These are phyloP conservation scores for Capsella bursapastoris DNA, from an alignment of 345 rosid genomes.

Conservation along the genomic window DNA sequence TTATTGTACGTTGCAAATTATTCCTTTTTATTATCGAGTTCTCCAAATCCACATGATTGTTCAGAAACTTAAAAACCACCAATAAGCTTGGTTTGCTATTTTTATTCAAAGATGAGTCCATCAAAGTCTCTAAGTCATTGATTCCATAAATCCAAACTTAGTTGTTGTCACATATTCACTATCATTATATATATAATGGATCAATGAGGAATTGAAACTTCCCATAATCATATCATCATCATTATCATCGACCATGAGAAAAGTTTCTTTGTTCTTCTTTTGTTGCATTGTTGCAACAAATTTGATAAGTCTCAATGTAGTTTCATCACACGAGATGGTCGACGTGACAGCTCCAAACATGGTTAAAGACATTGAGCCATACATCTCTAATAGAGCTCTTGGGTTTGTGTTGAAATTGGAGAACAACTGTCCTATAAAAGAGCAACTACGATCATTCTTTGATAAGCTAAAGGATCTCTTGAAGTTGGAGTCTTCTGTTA, in stretches of 20 bases:
- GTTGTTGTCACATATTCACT: slow-evolving; percentile 3
- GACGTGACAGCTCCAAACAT: slow-evolving; percentile 21
- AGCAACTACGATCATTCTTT: slow-evolving; percentile 34
- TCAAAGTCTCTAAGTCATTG: slow-evolving; percentile 41
- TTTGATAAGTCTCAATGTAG: slow-evolving; percentile 19
- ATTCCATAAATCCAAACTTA: slow-evolving; percentile 40
- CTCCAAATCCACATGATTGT: slow-evolving; percentile 16
- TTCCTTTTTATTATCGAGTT: not conserved
- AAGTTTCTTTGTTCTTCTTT: slow-evolving; percentile 28
- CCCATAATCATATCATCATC: slow-evolving; percentile 16
- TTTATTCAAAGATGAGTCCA: slow-evolving; percentile 35
- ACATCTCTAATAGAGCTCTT: slow-evolving; percentile 36
- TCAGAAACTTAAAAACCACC: slow-evolving; percentile 23
- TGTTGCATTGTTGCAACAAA: slow-evolving; percentile 34
- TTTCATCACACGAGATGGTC: slow-evolving; percentile 27
- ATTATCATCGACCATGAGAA: slow-evolving; percentile 30
- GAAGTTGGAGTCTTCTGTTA: slow-evolving; percentile 37
- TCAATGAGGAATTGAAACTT: not conserved
- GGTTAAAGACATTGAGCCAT: slow-evolving; percentile 34
- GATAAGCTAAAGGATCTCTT: slow-evolving; percentile 35
- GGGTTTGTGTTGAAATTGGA: slow-evolving; percentile 37
- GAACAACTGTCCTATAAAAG: slow-evolving; percentile 34
- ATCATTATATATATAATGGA: slow-evolving; percentile 24
- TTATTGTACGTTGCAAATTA: not conserved
- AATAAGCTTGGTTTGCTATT: slow-evolving; percentile 34